These are phyloP conservation scores for Neltuma alba DNA, from an alignment of 306 rosid species.

Conservation along the genomic window DNA sequence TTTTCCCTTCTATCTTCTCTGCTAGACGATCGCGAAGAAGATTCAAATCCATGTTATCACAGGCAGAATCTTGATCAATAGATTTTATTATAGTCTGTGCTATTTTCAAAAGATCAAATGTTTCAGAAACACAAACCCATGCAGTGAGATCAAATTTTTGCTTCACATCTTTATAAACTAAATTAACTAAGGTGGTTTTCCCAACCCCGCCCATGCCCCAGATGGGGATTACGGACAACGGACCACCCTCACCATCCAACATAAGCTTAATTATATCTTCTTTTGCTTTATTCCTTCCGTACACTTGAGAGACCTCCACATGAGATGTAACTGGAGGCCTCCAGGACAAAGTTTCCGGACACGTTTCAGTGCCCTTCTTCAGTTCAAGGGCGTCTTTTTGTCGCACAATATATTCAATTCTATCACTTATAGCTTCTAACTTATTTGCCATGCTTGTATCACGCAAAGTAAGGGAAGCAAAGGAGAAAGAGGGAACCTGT, in stretches of 20 bases:
- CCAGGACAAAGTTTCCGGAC: background rate
- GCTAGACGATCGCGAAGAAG: background rate
- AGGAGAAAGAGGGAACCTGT: background rate
- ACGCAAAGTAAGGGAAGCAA: background rate
- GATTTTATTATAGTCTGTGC: background rate
- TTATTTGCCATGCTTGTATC: background rate
- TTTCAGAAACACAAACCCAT: background rate
- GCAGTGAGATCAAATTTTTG: background rate
- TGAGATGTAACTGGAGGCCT: background rate
- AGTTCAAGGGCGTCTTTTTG: background rate
- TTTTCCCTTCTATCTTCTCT: background rate
- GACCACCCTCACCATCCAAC: background rate
- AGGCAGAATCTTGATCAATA: too few species aligned
- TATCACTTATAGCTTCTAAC: too few species aligned
- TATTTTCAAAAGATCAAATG: background rate
- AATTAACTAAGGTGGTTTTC: conserved; percentile 25
- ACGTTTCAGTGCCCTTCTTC: background rate
- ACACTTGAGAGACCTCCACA: background rate
- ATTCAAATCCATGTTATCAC: background rate
- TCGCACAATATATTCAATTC: background rate
- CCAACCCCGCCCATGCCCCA: too few species aligned
- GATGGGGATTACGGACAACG: background rate
- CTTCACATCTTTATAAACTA: conserved; percentile 9
- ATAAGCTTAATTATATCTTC: background rate
- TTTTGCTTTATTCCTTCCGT: background rate